A percentile compares a stretch with the other conserved stretches of the same genome.
These are phyloP conservation scores for Lactarius evosmus DNA, from an alignment of 768 basidiomycete genomes.

Conservation along the genomic window DNA sequence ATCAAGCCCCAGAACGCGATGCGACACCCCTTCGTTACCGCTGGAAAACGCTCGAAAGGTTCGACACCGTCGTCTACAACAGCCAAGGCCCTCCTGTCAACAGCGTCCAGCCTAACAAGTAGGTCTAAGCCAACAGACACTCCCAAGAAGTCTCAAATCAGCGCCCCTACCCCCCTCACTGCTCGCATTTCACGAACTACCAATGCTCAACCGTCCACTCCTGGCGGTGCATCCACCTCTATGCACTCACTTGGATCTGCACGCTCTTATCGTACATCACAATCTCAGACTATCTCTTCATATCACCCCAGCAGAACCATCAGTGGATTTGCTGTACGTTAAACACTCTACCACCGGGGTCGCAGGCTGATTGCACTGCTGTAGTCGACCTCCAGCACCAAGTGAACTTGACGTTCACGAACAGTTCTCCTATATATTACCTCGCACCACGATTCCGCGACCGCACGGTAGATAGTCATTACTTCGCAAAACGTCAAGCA, in stretches of 20 bases:
- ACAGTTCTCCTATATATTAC: slow-evolving; percentile 24
- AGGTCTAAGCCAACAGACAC: slow-evolving; percentile 62
- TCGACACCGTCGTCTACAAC: slow-evolving; percentile 42
- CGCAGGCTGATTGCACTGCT: slow-evolving; percentile 13
- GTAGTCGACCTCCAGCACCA: slow-evolving; percentile 25
- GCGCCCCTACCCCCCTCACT: slow-evolving; percentile 83
- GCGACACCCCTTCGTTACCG: slow-evolving; percentile 84
- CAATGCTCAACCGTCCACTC: slow-evolving; percentile 54
- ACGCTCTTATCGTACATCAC: slow-evolving; percentile 64
- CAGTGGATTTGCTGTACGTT: slow-evolving; percentile 58
- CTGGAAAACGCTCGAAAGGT: slow-evolving; percentile 52
- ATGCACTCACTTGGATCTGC: slow-evolving; percentile 58
- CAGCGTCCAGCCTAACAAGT: slow-evolving; percentile 53
- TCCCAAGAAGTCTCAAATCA: slow-evolving; percentile 87
- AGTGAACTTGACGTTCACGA: slow-evolving; percentile 29
- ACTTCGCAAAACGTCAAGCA: slow-evolving; percentile 19
- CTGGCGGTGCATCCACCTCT: slow-evolving; percentile 43
- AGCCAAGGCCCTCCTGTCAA: slow-evolving; percentile 54
- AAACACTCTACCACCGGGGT: slow-evolving; percentile 28
- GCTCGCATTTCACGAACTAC: slow-evolving; percentile 66
- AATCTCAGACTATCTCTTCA: slow-evolving; percentile 65
- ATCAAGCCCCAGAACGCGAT: slow-evolving; percentile 92
- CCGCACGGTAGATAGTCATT: slow-evolving; percentile 25
- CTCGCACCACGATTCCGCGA: slow-evolving; percentile 12
- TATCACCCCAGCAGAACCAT: slow-evolving; percentile 75